Evolutionary conservation across 495 filamentous ascomycete species (phyloP).

Genomic region (Glonium stellatum): DNA sequence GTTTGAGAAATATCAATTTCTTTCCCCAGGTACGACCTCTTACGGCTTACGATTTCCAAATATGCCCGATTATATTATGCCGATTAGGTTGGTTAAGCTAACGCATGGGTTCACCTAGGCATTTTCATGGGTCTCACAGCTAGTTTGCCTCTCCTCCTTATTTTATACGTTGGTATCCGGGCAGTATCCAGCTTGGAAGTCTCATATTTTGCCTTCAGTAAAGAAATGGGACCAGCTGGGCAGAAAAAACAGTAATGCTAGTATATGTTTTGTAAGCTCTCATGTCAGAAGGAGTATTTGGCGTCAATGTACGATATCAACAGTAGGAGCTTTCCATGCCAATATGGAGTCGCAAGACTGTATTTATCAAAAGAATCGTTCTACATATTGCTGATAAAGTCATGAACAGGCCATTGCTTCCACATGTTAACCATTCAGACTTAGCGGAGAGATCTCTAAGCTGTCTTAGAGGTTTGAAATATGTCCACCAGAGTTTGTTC

Average conservation of each 20-base stretch:
- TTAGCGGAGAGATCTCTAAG: no score
- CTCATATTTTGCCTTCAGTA: conserved; percentile 89
- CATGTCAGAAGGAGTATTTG: conserved; percentile 11
- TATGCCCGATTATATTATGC: neutral
- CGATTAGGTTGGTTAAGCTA: no score
- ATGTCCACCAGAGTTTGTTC: no score
- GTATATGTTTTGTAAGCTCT: conserved; percentile 13
- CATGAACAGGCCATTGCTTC: no score
- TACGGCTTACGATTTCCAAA: conserved; percentile 5
- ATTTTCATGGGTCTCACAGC: conserved; percentile 78
- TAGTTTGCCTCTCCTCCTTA: conserved; percentile 58
- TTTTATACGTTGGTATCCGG: conserved; percentile 68
- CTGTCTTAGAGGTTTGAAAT: no score
- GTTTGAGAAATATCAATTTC: conserved; percentile 88
- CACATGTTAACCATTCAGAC: no score
- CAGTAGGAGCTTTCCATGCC: no score
- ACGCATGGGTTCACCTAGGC: conserved; percentile 39
- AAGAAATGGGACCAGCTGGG: conserved; percentile 79
- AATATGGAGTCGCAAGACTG: no score
- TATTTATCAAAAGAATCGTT: no score
- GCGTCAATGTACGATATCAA: neutral
- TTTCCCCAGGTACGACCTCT: conserved; percentile 56
- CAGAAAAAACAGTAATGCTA: conserved; percentile 72
- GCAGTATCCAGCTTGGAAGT: conserved; percentile 77
- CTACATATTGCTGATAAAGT: no score